Evolutionary conservation across 495 filamentous ascomycete genomes (phyloP), one percentile per base, ranked within the genome.

Genomic region (Hypoxylon fuscum): DNA sequence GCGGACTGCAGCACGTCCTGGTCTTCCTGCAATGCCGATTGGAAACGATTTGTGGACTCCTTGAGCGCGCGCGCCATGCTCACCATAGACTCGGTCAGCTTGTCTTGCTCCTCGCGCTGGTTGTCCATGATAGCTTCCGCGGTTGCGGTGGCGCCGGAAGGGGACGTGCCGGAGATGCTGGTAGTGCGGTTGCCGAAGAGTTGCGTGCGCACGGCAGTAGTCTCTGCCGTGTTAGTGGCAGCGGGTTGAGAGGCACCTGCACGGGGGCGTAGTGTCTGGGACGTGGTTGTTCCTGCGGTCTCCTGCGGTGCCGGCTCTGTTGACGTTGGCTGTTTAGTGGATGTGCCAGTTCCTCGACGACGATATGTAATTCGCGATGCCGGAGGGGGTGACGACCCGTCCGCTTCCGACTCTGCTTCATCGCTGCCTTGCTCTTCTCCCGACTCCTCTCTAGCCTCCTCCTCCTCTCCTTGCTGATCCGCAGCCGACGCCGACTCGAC

Each of bases 41-140:
- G 81, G 75, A 97, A 93, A 4, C 85, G 78, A 12, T 88, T 72
- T 1, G 90, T 88, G 2, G 87, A 89, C 15, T 81, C 73, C 73
- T 96, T 97, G 6, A 98, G 84, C 55, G 89, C 84, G 11, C 80
- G 78, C 2, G 94, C 95, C 64, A 97, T 88, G 5, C 78, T 66
- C 8, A 96, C 79, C 35, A 98, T 88, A 5, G 90, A 92, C 37
- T 78, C 77, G 1, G 95, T 95, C 0, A 98, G 82, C n/a, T 82
- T 77, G 71, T 96, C 91, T 73, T 97, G 93, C 74, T 96, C 91
- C 31, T 75, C 74, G 48, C 91, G 88, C 59, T 96, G 83, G 57
- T 86, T 78, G 60, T 87, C 83, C 5, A 97, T 85, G 20, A 90
- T 82, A 0, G 84, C 80, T 74, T 96, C 92, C 4, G 82, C 80